These are phyloP conservation scores for Carex parvula DNA, from an alignment of 176 grass and related monocot species.

Conservation along the genomic window DNA sequence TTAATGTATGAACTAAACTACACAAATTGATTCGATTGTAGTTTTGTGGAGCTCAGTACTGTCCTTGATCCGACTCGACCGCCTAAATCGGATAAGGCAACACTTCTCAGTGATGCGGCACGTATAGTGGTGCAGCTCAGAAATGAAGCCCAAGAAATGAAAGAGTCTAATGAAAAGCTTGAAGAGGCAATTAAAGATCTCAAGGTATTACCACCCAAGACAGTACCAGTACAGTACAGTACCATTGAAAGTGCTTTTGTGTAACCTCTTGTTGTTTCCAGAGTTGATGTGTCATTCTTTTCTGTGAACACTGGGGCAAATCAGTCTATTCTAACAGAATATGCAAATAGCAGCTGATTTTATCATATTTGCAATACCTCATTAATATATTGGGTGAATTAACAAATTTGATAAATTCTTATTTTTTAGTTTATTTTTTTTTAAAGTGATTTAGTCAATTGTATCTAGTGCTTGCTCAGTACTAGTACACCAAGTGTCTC, in stretches of 20 bases:
- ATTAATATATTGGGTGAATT: background rate
- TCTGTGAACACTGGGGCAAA: background rate
- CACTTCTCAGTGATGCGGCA: slow-evolving; percentile 34
- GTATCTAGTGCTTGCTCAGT: background rate
- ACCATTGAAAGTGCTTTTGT: background rate
- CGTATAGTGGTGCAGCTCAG: slow-evolving; percentile 37
- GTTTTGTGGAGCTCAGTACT: slow-evolving; percentile 42
- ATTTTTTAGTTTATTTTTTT: background rate
- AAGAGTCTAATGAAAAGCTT: slow-evolving; percentile 48
- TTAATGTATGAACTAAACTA: background rate
- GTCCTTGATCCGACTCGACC: slow-evolving; percentile 40
- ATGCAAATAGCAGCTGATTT: background rate
- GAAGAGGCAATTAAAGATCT: slow-evolving; percentile 50
- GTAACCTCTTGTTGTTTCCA: background rate
- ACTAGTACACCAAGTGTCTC: background rate
- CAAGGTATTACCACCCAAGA: slow-evolving; percentile 26
- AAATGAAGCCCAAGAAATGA: slow-evolving; percentile 43
- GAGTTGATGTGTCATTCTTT: background rate
- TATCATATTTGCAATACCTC: background rate
- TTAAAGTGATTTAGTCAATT: background rate
- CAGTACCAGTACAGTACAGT: background rate
- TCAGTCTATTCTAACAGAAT: background rate
- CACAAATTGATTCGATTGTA: background rate
- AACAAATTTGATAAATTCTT: background rate
- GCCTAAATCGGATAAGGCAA: slow-evolving; percentile 45